Conservation (phyloP, 2,329 filamentous ascomycete genomes). For the Cladosporium halotolerans region DNA sequence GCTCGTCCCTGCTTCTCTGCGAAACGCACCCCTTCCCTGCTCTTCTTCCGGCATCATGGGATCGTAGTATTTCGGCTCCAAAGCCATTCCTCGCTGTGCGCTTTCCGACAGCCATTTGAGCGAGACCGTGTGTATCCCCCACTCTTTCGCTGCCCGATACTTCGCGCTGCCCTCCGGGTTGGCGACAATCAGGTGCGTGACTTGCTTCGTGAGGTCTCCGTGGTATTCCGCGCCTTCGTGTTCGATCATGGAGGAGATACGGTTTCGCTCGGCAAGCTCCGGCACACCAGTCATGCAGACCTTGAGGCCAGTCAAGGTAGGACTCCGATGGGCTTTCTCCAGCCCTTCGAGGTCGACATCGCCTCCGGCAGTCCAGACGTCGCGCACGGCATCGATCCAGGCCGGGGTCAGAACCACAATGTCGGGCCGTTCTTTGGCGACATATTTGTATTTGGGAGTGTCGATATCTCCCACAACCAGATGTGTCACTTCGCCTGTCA, state of each 20-base stretch:
- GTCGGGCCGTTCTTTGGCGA: slow-evolving; percentile 81
- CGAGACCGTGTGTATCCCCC: slow-evolving; percentile 73
- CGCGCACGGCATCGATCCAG: slow-evolving; percentile 76
- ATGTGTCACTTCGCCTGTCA: slow-evolving; percentile 94
- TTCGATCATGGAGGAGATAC: slow-evolving; percentile 48
- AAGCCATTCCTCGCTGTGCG: slow-evolving; percentile 76
- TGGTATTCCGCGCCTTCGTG: slow-evolving; percentile 76
- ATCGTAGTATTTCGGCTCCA: slow-evolving; percentile 81
- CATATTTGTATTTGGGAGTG: slow-evolving; percentile 92
- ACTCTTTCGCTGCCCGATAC: slow-evolving; percentile 77
- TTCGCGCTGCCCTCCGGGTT: slow-evolving; percentile 72
- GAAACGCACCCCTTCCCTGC: slow-evolving; percentile 70
- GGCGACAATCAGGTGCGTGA: slow-evolving; percentile 81
- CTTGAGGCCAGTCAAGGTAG: slow-evolving; percentile 55
- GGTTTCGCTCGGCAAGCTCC: slow-evolving; percentile 58
- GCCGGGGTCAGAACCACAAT: slow-evolving; percentile 73
- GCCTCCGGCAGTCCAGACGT: slow-evolving; percentile 72
- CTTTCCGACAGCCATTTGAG: slow-evolving; percentile 82
- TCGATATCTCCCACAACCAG: slow-evolving; percentile 83
- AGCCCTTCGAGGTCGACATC: slow-evolving; percentile 66
- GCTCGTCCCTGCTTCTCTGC: slow-evolving; percentile 37
- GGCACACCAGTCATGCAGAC: slow-evolving; percentile 68
- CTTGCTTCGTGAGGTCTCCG: slow-evolving; percentile 75
- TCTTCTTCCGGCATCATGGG: slow-evolving; percentile 62
- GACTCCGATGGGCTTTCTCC: slow-evolving; percentile 60